A percentile compares a stretch with the other conserved stretches of the same genome.
phyloP scores from a whole-genome alignment of 768 basidiomycete species.

The Boletus reticulatus region DNA sequence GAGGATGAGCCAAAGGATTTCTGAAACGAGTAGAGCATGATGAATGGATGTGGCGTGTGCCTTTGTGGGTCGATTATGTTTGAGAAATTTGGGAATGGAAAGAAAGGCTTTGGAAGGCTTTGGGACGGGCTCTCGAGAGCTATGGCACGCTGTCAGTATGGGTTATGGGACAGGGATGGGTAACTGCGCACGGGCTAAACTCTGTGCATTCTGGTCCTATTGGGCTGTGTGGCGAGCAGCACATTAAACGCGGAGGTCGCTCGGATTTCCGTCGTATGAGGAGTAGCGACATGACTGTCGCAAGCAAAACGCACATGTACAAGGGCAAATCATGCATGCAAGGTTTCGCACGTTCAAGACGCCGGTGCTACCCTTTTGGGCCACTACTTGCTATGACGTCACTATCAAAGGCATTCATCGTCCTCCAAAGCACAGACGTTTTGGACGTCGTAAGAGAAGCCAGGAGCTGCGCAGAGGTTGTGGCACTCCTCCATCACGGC shows the following conservation, averaged over 20 bases:
- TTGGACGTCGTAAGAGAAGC: neutral
- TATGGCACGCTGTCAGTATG: constrained; percentile 3
- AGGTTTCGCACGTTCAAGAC: constrained; percentile 3
- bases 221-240: neutral
- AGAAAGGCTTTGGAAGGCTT: neutral
- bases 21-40: constrained; percentile 19
- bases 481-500: too few relatives aligned
- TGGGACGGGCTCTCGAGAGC: neutral
- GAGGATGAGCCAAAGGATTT: constrained; percentile 24
- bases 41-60: constrained; percentile 9
- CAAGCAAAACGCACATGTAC: neutral
- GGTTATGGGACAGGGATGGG: neutral
- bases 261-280: neutral
- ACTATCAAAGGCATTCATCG: neutral
- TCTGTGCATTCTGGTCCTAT: neutral
- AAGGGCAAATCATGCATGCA: neutral
- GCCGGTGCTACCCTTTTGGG: neutral
- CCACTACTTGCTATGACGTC: neutral
- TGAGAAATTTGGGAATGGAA: neutral
- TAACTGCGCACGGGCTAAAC: constrained; percentile 1
- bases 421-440: neutral
- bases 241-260: neutral
- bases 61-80: neutral
- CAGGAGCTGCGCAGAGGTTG: neutral
- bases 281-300: neutral